These are phyloP conservation scores for Euphorbia lathyris DNA, from an alignment of 345 rosid species.

Conservation along the genomic window DNA sequence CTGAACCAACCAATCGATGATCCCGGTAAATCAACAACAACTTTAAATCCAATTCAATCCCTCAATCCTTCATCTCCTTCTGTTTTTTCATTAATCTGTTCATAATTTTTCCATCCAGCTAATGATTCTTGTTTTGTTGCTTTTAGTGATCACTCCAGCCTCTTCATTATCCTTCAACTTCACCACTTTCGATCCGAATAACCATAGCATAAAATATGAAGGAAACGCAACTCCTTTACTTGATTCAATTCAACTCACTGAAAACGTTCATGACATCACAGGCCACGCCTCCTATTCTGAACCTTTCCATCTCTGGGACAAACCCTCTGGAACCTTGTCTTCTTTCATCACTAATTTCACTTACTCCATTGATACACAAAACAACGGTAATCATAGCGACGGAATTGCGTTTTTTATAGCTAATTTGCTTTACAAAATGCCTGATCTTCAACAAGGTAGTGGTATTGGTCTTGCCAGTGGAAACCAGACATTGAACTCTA, in stretches of 20 bases:
- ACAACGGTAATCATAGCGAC: background rate
- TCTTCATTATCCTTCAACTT: conserved; percentile 17
- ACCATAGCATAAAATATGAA: background rate
- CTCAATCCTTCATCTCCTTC: conserved; percentile 28
- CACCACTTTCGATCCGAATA: conserved; percentile 12
- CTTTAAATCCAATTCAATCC: background rate
- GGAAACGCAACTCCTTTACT: conserved; percentile 7
- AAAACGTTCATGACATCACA: background rate
- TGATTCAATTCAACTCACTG: conserved; percentile 18
- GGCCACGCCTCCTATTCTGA: conserved; percentile 1
- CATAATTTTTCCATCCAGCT: too few species aligned
- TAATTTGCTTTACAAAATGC: background rate
- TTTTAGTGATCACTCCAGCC: background rate
- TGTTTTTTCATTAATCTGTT: background rate
- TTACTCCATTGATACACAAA: conserved; percentile 9
- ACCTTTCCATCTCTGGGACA: conserved; percentile 15
- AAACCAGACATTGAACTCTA: background rate
- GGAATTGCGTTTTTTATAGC: conserved; percentile 15
- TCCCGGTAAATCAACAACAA: background rate
- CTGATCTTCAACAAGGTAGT: background rate
- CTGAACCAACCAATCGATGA: too few species aligned
- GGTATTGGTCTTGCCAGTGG: conserved; percentile 14
- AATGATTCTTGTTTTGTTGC: background rate
- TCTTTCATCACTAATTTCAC: conserved; percentile 18
- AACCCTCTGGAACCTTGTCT: background rate